Evolutionary conservation across 1,284 basidiomycete species (phyloP).

Genomic region (Vanrija humicola): DNA sequence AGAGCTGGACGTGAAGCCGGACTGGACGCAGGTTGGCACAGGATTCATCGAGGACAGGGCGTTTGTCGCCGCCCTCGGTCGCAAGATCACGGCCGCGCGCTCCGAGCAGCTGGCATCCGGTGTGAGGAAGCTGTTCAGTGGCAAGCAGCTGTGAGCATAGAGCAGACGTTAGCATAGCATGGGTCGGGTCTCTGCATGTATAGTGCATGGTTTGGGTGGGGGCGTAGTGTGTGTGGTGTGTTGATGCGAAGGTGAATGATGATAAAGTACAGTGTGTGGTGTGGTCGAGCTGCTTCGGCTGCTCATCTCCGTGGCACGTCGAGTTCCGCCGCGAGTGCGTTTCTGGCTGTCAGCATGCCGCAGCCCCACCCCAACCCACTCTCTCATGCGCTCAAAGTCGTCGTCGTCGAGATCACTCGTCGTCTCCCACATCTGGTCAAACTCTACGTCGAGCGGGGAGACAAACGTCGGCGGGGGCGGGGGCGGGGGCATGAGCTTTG

Average conservation of each 20-base stretch:
- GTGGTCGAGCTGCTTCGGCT: background rate
- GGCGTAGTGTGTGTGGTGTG: background rate
- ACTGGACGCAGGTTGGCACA: background rate
- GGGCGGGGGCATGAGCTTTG: slow-evolving; percentile 25
- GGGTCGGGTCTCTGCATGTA: background rate
- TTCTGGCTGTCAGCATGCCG: slow-evolving; percentile 4
- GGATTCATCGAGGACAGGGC: slow-evolving; percentile 1
- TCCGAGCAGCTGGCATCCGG: background rate
- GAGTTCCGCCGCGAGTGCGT: background rate
- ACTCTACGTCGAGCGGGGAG: slow-evolving; percentile 72
- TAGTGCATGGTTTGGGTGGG: too few species aligned
- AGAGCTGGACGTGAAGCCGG: background rate
- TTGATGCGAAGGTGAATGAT: background rate
- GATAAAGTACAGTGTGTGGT: background rate
- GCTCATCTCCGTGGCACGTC: background rate
- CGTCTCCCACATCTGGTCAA: slow-evolving; percentile 88
- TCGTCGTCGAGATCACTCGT: slow-evolving; percentile 84
- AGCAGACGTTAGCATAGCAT: background rate
- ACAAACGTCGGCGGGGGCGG: slow-evolving; percentile 37
- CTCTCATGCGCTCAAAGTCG: slow-evolving; percentile 51
- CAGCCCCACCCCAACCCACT: slow-evolving; percentile 24
- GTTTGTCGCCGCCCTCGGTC: slow-evolving; percentile 1
- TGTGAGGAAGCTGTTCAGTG: slow-evolving; percentile 4
- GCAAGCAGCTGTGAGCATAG: background rate
- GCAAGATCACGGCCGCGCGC: slow-evolving; percentile 11